These are phyloP conservation scores for Gossypium davidsonii DNA, from an alignment of 441 rosid genomes.

Conservation along the genomic window DNA sequence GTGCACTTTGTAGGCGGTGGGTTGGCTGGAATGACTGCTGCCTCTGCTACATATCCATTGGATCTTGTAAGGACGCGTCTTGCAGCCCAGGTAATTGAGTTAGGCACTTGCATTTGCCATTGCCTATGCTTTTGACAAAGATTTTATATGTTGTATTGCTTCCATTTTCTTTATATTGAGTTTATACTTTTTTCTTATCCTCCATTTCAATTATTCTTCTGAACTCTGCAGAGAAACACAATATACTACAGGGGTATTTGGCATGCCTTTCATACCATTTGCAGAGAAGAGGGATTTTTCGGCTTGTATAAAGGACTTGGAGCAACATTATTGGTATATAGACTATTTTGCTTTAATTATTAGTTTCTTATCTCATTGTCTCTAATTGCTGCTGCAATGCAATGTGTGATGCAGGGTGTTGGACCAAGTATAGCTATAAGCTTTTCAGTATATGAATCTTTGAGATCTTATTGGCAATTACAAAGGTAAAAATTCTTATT, in stretches of 20 bases:
- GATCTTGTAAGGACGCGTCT: constrained; percentile 98
- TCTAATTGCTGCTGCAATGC: constrained; percentile 14
- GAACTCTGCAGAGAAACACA: constrained; percentile 54
- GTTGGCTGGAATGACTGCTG: constrained; percentile 91
- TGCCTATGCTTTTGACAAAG: not conserved
- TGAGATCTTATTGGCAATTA: constrained; percentile 62
- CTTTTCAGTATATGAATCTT: constrained; percentile 69
- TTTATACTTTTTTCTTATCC: constrained; percentile 1
- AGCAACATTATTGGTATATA: constrained; percentile 78
- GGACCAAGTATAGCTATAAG: constrained; percentile 90
- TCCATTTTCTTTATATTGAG: not conserved
- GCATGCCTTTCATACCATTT: constrained; percentile 74
- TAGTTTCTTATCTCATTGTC: not conserved
- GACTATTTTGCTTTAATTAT: constrained; percentile 6
- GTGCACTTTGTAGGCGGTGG: constrained; percentile 90
- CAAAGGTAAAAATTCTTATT: constrained; percentile 45
- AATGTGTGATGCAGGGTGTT: constrained; percentile 55
- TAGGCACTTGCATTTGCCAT: not conserved
- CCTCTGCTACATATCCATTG: constrained; percentile 79
- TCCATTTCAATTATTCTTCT: constrained; percentile 5
- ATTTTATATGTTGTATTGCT: not conserved
- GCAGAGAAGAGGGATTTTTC: constrained; percentile 70
- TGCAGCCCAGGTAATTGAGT: constrained; percentile 77
- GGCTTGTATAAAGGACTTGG: constrained; percentile 95
- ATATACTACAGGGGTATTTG: constrained; percentile 71